Conservation (phyloP, 108 stramenopile genomes). For the Nitzschia sp. region DNA sequence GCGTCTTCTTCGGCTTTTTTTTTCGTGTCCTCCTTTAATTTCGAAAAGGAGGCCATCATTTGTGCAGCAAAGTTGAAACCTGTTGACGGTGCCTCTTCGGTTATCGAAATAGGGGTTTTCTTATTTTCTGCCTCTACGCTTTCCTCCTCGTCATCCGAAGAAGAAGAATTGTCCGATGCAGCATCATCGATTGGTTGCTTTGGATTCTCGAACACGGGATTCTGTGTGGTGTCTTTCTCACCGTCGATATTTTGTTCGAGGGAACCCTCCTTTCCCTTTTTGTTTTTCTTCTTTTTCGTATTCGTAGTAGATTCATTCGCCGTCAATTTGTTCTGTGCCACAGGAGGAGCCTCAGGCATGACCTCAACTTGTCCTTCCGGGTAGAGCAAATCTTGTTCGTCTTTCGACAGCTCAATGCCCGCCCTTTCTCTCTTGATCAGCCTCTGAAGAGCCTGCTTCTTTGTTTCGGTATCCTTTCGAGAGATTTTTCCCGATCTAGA, state of each 20-base stretch:
- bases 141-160: conserved; percentile 2
- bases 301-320: background rate
- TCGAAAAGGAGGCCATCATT: conserved; percentile 63
- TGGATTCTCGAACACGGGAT: conserved; percentile 5
- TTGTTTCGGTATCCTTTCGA: conserved; percentile 52
- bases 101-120: background rate
- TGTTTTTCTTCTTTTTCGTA: background rate
- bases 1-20: conserved; percentile 35
- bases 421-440: conserved; percentile 66
- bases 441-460: conserved; percentile 66
- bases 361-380: background rate
- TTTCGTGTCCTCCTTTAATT: conserved; percentile 31
- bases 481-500: conserved; percentile 23
- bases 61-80: conserved; percentile 51
- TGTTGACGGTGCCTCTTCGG: conserved; percentile 13
- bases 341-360: background rate
- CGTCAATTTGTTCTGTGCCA: conserved; percentile 11
- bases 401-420: conserved; percentile 61
- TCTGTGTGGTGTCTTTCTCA: conserved; percentile 3
- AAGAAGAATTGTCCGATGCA: background rate
- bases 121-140: conserved; percentile 1
- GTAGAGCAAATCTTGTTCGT: conserved; percentile 74
- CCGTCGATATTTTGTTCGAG: background rate
- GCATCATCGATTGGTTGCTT: background rate
- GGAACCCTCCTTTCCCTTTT: background rate